Evolutionary conservation across 768 basidiomycete species (phyloP).

Genomic region (Lactifluus rugatus): DNA sequence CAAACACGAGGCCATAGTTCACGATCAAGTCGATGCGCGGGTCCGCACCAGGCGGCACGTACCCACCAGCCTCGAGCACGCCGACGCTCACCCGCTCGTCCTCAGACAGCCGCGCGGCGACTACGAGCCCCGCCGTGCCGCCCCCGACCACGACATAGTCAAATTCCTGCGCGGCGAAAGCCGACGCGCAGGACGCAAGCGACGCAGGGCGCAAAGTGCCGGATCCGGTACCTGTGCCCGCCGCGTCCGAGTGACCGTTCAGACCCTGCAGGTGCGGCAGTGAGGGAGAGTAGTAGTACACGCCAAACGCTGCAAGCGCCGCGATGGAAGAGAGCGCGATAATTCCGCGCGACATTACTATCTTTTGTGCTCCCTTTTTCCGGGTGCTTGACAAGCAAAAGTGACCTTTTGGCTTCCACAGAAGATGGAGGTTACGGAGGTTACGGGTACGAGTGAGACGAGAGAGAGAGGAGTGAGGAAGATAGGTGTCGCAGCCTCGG

Average conservation of each 20-base stretch:
- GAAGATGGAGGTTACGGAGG: too few relatives aligned
- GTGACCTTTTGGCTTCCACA: too few relatives aligned
- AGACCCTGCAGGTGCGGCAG: background rate
- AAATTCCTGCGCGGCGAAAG: slow-evolving; percentile 11
- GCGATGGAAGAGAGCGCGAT: background rate
- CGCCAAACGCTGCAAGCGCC: slow-evolving; percentile 1
- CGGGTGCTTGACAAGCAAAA: too few relatives aligned
- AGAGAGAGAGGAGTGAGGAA: background rate
- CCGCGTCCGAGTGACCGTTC: too few relatives aligned
- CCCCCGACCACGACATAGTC: slow-evolving; percentile 17
- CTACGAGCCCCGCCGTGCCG: slow-evolving; percentile 25
- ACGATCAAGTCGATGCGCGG: slow-evolving; percentile 12
- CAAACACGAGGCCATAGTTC: slow-evolving; percentile 15
- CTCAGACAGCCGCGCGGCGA: slow-evolving; percentile 25
- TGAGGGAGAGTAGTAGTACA: background rate
- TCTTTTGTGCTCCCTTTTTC: background rate
- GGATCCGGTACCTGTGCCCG: too few relatives aligned
- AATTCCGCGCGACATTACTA: background rate
- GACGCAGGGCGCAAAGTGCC: background rate
- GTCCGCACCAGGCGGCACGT: slow-evolving; percentile 16
- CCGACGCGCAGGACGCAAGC: slow-evolving; percentile 4
- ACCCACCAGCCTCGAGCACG: slow-evolving; percentile 26
- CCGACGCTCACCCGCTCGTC: slow-evolving; percentile 16
- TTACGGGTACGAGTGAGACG: background rate
- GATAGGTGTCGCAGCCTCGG: background rate